A percentile compares a stretch with the other conserved stretches of the same genome.
These are phyloP conservation scores for Dentipellis sp. DNA, from an alignment of 768 basidiomycete genomes.

Conservation along the genomic window DNA sequence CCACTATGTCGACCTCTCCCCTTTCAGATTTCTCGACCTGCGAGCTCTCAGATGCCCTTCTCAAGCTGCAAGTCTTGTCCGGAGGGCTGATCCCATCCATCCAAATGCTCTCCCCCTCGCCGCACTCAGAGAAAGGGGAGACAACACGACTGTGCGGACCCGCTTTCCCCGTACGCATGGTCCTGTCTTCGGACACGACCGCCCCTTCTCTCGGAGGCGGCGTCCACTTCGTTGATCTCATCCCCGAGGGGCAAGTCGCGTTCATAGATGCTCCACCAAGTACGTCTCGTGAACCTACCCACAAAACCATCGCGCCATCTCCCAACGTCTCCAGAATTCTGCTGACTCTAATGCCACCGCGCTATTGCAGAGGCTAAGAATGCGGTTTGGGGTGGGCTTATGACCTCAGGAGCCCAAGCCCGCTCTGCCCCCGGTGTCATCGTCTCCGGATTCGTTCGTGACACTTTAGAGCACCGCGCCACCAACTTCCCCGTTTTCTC, in stretches of 20 bases:
- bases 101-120: slow-evolving; percentile 39
- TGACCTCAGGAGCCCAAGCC: slow-evolving; percentile 78
- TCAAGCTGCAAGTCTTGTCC: slow-evolving; percentile 62
- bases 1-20: slow-evolving; percentile 4
- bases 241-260: slow-evolving; percentile 52
- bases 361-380: slow-evolving; percentile 50
- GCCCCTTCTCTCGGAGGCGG: slow-evolving; percentile 48
- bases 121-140: slow-evolving; percentile 23
- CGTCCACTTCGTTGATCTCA: slow-evolving; percentile 75
- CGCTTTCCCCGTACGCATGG: slow-evolving; percentile 86
- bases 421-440: slow-evolving; percentile 66
- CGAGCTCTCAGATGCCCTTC: slow-evolving; percentile 83
- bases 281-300: slow-evolving; percentile 24
- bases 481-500: slow-evolving; percentile 76
- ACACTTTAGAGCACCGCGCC: slow-evolving; percentile 66
- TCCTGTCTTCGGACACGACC: slow-evolving; percentile 41
- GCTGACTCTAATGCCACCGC: neutral
- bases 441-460: slow-evolving; percentile 80
- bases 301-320: neutral
- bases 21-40: slow-evolving; percentile 52
- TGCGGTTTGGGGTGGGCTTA: slow-evolving; percentile 89
- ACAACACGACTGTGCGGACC: slow-evolving; percentile 51
- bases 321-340: neutral
- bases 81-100: slow-evolving; percentile 84
- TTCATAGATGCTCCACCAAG: slow-evolving; percentile 70